Evolutionary conservation across 2,329 filamentous ascomycete species (phyloP).

Genomic region (Trichoderma sp.): DNA sequence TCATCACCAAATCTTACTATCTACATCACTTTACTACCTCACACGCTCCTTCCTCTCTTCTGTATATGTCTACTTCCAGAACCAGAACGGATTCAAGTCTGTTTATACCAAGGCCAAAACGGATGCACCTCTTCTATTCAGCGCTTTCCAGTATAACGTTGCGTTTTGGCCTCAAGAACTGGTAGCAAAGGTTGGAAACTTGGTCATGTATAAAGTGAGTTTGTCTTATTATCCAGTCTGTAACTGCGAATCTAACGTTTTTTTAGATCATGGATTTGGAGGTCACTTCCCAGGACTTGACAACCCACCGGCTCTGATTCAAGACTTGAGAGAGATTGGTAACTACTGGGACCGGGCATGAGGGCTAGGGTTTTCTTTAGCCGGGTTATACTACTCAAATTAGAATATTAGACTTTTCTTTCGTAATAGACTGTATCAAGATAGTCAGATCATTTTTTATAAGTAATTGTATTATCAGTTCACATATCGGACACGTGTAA

Average conservation of each 20-base stretch:
- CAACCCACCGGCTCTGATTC: neutral
- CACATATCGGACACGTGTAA: neutral
- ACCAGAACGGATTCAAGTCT: neutral
- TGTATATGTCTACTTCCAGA: neutral
- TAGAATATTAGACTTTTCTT: neutral
- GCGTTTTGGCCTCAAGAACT: neutral
- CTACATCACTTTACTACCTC: neutral
- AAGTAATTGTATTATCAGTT: neutral
- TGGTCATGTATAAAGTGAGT: neutral
- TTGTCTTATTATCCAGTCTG: neutral
- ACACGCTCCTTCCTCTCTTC: neutral
- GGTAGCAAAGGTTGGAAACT: neutral
- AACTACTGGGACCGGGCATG: neutral
- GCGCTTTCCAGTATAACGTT: neutral
- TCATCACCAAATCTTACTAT: neutral
- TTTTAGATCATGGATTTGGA: neutral
- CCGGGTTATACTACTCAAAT: fast-evolving
- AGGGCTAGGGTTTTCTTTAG: fast-evolving
- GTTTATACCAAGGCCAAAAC: neutral
- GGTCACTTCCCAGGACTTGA: neutral
- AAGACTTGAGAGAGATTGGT: neutral
- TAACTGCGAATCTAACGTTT: neutral
- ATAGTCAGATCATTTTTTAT: too few relatives aligned
- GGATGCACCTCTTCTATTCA: neutral
- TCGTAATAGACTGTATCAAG: neutral